Evolutionary conservation across 2,329 filamentous ascomycete genomes (phyloP), one percentile per base, ranked within the genome.

Genomic region (Talaromyces sp.): DNA sequence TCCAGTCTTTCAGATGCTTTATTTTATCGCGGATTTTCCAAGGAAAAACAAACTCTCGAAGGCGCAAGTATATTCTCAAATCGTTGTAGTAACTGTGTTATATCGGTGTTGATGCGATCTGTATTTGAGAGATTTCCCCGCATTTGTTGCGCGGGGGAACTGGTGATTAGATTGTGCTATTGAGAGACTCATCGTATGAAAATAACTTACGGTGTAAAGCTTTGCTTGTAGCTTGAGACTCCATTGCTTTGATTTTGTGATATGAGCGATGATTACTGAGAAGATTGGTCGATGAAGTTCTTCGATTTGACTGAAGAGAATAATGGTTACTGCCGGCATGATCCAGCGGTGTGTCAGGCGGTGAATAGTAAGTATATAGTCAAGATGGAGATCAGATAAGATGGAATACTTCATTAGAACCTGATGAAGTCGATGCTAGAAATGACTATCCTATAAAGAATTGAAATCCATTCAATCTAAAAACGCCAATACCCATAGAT

Each of bases 1-100:
- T 48, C 33, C 33, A 48, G 45, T n/a, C 45, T 21, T 28, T 2
- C 15, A 4, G 10, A 3, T 35, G 5, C 10, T 33, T 33, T 11
- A 19, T 9, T 19, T 7, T 5, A 17, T 17, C 15, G 7, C 6
- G 6, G 2, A 48, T 33, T 17, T 1, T 5, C 13, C n/a, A n/a
- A n/a, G 17, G 21, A 22, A 21, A 39, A 10, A 36, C 48, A 11
- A 21, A 83, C 80, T 2, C 78, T 77, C 9, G 81, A 78, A 40
- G 80, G 78, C 6, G 77, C 75, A 64, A 85, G 75, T 53, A 84
- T 79, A 41, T 80, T 81, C 60, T 83, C 77, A 65, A 82, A 84
- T 36, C 79, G 78, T 63, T 80, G 78, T 19, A 83, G 69, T 33
- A 80, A 68, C 60, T 77, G 74, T 17, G 74, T 71, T 60, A 79